Base-by-base conservation (phyloP, 2,329 filamentous ascomycete genomes). In the Penicillium concentricum region DNA sequence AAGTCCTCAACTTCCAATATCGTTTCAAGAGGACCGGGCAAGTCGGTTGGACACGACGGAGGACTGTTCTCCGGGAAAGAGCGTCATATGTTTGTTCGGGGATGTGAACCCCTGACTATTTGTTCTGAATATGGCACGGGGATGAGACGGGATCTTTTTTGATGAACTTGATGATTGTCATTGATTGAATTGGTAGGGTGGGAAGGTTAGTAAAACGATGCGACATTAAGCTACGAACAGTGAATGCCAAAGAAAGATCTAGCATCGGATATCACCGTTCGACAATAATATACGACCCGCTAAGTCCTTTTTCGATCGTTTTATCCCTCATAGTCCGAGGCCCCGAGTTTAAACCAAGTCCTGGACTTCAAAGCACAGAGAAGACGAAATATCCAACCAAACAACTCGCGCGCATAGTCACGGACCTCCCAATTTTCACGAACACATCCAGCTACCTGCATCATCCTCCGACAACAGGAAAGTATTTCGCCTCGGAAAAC, bases 391-490 rank as follows among this genome's bases (percentile, higher is more conserved):
- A 41, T 34, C 30, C 39, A 30, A 43, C n/a, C 18, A n/a, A 22
- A n/a, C 13, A 12, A 15, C 18, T 34, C 28, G 34, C 16, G 12
- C 8, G 43, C 18, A 41, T 18, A n/a, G n/a, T 15, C 28, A 52
- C 53, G 56, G 59, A 18, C 57, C 22, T 51, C 38, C 53, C 48
- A 41, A 57, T 13, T 28, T 34, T 39, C 22, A 54, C 1, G 10
- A 34, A 22, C 18, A 10, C 0, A 34, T 35, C 22, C 3, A 12
- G 15, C 20, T 16, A 10, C 20, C 18, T 46, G 8, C 18, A n/a
- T n/a, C n/a, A n/a, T 22, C 3, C 13, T 34, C 15, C 15, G 15
- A 35, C 5, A 12, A 35, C 20, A 12, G 22, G 12, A 22, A 39
- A 10, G 20, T 26, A 30, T 9, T 35, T 35, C 3, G 3, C 32